Base-by-base conservation (phyloP, 2,329 filamentous ascomycete species). In the Lasiodiplodia hormozganensis region DNA sequence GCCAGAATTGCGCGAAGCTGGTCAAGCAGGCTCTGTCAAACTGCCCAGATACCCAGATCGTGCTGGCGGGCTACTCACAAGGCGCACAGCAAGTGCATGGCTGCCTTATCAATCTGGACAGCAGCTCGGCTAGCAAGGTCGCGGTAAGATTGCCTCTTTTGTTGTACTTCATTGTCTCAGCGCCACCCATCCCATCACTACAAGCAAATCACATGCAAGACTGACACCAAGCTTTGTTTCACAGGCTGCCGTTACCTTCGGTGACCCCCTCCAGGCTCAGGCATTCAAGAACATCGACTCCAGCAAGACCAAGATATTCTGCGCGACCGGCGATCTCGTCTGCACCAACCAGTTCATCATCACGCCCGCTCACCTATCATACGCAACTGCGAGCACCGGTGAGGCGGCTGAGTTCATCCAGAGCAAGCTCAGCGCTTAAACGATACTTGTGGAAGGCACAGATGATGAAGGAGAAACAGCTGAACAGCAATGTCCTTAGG, bases 1-100 rank as follows among this genome's bases (percentile, higher is more conserved):
- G 81, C 62, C 72, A 73, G 54, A 79, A 76, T 68, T 62, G 58
- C 11, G 58, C 58, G 7, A 25, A 34, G 40, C 85, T 87, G 83
- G 81, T 82, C 47, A 73, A 67, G 51, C 71, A 78, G 70, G 81
- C 82, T 6, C 76, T 78, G 52, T 71, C 73, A 18, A 74, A 78
- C 51, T 85, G 84, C 70, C 83, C 84, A 7, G 74, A 78, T 62
- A 85, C 84, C 12, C 77, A 81, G 68, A 76, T 85, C 25, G 81
- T 85, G 49, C 77, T 85, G 71, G 78, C 81, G 7, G 84, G 84
- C 3, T 85, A 85, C 66, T 74, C 70, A 1, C 77, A 79, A 67
- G 77, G 77, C 16, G 76, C 68, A 10, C 76, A 77, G 74, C 75
- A 78, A 8, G 76, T 77, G 4, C 76, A 77, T 71, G 65, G 65